Conservation (phyloP, 140 eudicot species). For the Flaveria floridana region DNA sequence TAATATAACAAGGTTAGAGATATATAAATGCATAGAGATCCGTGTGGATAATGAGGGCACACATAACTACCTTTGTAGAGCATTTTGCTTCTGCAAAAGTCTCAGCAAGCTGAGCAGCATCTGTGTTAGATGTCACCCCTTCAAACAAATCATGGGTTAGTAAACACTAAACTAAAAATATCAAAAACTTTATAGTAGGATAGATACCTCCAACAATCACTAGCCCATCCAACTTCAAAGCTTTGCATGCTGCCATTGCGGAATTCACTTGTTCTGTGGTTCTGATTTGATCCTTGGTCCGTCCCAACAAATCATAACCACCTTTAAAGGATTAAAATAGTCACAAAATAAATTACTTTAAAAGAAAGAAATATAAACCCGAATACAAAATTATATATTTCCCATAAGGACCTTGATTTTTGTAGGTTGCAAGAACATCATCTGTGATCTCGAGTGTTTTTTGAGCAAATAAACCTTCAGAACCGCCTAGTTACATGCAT, state of each 20-base stretch:
- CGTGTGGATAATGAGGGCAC: constrained; percentile 9
- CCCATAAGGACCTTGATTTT: constrained; percentile 70
- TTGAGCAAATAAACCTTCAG: constrained; percentile 91
- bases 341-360: constrained; percentile 8
- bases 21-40: not conserved
- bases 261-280: constrained; percentile 89
- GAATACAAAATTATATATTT: not conserved
- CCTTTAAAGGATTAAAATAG: constrained; percentile 45
- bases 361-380: constrained; percentile 5
- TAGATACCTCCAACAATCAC: constrained; percentile 82
- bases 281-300: constrained; percentile 90
- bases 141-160: constrained; percentile 28
- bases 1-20: constrained; percentile 11
- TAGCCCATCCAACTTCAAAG: constrained; percentile 78
- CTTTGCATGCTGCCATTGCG: constrained; percentile 75
- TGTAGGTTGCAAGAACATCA: constrained; percentile 76
- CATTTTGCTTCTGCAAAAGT: constrained; percentile 87
- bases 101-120: constrained; percentile 98
- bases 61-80: constrained; percentile 61
- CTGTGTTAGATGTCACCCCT: constrained; percentile 96
- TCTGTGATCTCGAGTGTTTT: constrained; percentile 77
- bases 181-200: not conserved
- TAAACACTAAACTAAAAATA: not conserved
- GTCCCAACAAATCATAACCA: constrained; percentile 90
- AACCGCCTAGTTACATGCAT: constrained; percentile 59